Conservation (phyloP, 495 filamentous ascomycete genomes). For the Penicillium bialowiezense region DNA sequence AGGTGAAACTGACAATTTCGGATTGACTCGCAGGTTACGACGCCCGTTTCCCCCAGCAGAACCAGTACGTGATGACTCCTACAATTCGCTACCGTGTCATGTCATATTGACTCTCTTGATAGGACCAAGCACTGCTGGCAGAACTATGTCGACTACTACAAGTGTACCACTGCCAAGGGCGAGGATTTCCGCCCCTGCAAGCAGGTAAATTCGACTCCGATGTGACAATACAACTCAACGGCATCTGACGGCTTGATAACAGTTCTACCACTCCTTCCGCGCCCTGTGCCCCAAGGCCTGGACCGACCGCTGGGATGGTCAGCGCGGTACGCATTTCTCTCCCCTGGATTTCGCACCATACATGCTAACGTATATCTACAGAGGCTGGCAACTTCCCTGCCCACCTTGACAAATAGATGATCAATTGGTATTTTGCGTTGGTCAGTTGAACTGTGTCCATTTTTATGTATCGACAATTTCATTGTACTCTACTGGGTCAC, state of each 20-base stretch:
- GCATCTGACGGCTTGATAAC: constrained; percentile 2
- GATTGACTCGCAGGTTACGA: constrained; percentile 73
- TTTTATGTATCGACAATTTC: constrained; percentile 38
- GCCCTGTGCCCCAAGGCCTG: constrained; percentile 95
- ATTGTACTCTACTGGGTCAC: constrained; percentile 45
- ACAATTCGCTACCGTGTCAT: background rate
- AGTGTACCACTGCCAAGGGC: constrained; percentile 97
- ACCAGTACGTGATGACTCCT: constrained; percentile 60
- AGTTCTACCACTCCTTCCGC: constrained; percentile 96
- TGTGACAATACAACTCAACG: background rate
- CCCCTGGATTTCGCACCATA: constrained; percentile 2
- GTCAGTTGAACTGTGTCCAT: constrained; percentile 22
- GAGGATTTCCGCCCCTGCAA: constrained; percentile 98
- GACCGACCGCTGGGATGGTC: constrained; percentile 94
- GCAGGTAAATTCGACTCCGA: constrained; percentile 59
- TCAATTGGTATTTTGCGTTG: constrained; percentile 19
- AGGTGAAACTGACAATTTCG: constrained; percentile 31
- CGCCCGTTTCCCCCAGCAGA: constrained; percentile 97
- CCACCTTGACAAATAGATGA: constrained; percentile 41
- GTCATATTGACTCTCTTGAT: constrained; percentile 10
- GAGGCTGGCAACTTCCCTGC: constrained; percentile 91
- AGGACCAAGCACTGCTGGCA: constrained; percentile 93
- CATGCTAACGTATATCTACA: constrained; percentile 34
- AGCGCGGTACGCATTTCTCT: constrained; percentile 71
- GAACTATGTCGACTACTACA: constrained; percentile 99